Evolutionary conservation across 192 early-diverging fungal species (phyloP), one percentile per base, ranked within the genome.

Genomic region (Geranomyces michiganensis): DNA sequence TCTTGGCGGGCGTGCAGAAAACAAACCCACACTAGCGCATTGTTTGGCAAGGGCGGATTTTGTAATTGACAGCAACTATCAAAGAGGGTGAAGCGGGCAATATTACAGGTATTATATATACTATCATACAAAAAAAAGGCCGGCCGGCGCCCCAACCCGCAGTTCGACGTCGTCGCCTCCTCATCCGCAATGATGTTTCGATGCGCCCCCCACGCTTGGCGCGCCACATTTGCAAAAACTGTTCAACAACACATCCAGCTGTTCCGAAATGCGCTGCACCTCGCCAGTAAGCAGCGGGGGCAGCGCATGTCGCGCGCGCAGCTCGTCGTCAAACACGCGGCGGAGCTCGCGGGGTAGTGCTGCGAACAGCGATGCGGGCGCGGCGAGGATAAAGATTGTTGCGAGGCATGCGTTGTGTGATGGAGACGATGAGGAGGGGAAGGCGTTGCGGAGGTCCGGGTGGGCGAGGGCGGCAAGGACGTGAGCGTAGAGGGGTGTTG

Each of bases 201-300:
- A 41, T 41, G 36, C 36, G 60, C 21, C 36, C 0, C 0, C 29
- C n/a, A 12, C 9, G 58, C 26, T 48, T 71, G 72, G n/a, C n/a
- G n/a, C n/a, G 0, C 88, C 85, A 76, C 88, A 88, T n/a, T 75
- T 77, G 64, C 87, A 90, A 58, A 84, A 85, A 15, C 78, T 80
- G 65, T 79, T 82, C n/a, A 86, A 78, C 10, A 88, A 65, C 10
- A 88, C 80, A 36, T 63, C 82, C 32, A 89, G 74, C 51, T 88
- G 84, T 56, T 79, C 75, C 41, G 78, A 70, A 29, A 88, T 81
- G 41, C 80, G 66, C 47, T 84, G 75, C 17, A 86, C 82, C 65
- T 89, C 89, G 32, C 75, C 74, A 47, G 74, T 83, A 46, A 89
- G 55, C 1, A 84, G 70, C 8, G 77, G 41, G 30, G 79, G 71